phyloP scores from a whole-genome alignment of 768 basidiomycete species.

The Trametes cingulata region DNA sequence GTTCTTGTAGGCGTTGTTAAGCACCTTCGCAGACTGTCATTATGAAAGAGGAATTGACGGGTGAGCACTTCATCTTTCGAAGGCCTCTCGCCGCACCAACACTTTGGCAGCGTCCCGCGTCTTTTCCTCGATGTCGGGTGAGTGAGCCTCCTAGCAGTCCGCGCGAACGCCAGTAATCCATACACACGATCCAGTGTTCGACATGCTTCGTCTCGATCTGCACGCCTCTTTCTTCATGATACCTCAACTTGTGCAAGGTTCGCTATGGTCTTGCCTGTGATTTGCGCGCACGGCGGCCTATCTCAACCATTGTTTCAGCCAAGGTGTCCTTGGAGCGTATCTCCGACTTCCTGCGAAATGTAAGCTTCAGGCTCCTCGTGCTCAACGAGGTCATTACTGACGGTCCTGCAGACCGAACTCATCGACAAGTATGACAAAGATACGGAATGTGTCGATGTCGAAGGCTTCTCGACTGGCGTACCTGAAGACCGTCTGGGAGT shows the following conservation, averaged over 20 bases:
- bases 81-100: neutral
- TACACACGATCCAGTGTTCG: slow-evolving; percentile 7
- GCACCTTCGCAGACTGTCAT: slow-evolving; percentile 35
- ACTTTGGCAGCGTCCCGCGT: slow-evolving; percentile 11
- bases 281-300: neutral
- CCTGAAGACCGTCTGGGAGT: slow-evolving; percentile 7
- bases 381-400: neutral
- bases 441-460: neutral
- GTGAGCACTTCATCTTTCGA: slow-evolving; percentile 1
- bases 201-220: slow-evolving; percentile 17
- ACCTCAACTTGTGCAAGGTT: slow-evolving; percentile 4
- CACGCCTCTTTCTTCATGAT: neutral
- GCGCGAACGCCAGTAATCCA: no score
- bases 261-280: neutral
- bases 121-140: slow-evolving; percentile 22
- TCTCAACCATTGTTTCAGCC: neutral
- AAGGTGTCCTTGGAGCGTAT: slow-evolving; percentile 44
- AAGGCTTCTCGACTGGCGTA: neutral
- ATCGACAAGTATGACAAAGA: slow-evolving; percentile 20
- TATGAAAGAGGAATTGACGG: slow-evolving; percentile 40
- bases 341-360: slow-evolving; percentile 40
- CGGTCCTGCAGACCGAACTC: slow-evolving; percentile 20
- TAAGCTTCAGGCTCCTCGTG: slow-evolving; percentile 1
- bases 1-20: neutral
- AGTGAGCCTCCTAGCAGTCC: no score